Conservation (phyloP, 805 yeast species). For the Wickerhamomyces ciferrii region DNA sequence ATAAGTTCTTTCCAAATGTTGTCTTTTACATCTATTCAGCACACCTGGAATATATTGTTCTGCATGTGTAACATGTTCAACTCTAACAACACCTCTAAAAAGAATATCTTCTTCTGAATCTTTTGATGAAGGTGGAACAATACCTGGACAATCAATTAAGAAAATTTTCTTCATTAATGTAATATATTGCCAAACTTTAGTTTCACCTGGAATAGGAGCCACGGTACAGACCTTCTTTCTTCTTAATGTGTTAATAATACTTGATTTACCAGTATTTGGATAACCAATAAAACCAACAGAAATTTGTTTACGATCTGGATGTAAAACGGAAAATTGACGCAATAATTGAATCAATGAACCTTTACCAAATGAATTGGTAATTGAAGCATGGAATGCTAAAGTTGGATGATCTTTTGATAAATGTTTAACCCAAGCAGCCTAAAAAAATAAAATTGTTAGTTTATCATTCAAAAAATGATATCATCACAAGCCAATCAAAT, state of each 20-base stretch:
- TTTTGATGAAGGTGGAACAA: slow-evolving; percentile 90
- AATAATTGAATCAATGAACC: slow-evolving; percentile 91
- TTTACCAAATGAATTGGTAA: slow-evolving; percentile 95
- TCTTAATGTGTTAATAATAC: slow-evolving; percentile 89
- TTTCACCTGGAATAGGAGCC: slow-evolving; percentile 98
- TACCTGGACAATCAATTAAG: slow-evolving; percentile 97
- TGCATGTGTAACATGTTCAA: slow-evolving; percentile 94
- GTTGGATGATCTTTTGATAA: slow-evolving; percentile 90
- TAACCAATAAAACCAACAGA: slow-evolving; percentile 97
- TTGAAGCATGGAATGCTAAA: slow-evolving; percentile 95
- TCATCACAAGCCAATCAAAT: no score
- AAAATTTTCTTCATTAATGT: slow-evolving; percentile 95
- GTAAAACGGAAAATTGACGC: slow-evolving; percentile 88
- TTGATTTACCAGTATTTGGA: slow-evolving; percentile 97
- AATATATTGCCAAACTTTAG: slow-evolving; percentile 98
- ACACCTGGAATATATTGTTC: slow-evolving; percentile 93
- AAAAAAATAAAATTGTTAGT: slow-evolving; percentile 26
- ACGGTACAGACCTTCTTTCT: slow-evolving; percentile 94
- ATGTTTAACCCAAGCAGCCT: slow-evolving; percentile 99
- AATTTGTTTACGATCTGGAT: slow-evolving; percentile 89
- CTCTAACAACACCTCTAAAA: slow-evolving; percentile 96
- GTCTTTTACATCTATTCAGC: slow-evolving; percentile 76
- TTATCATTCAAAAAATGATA: neutral
- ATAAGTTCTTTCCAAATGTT: slow-evolving; percentile 92
- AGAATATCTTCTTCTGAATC: slow-evolving; percentile 90